Percentiles rank a stretch among this genome's conserved stretches.
Evolutionary conservation across 2,329 filamentous ascomycete species (phyloP).

Genomic region (Fusarium nanum): DNA sequence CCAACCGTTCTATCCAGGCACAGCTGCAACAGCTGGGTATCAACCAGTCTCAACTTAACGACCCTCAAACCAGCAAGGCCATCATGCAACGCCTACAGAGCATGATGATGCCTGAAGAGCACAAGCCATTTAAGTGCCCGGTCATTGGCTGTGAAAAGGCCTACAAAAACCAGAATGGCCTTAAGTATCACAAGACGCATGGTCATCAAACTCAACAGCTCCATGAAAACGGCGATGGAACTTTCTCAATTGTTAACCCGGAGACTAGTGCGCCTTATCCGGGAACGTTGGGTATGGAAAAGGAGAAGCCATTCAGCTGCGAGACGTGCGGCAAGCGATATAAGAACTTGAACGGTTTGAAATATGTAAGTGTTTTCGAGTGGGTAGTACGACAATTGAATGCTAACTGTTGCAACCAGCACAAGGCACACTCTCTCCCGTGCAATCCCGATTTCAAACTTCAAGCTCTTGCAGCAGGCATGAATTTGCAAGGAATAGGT

Average conservation of each 20-base stretch:
- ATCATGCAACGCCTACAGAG: constrained; percentile 68
- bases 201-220: constrained; percentile 97
- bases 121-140: constrained; percentile 97
- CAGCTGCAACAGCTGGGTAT: constrained; percentile 79
- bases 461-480: constrained; percentile 58
- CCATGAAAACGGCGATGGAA: constrained; percentile 95
- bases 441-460: constrained; percentile 84
- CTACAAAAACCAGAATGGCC: constrained; percentile 98
- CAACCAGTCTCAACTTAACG: constrained; percentile 79
- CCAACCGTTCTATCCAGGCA: constrained; percentile 73
- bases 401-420: constrained; percentile 59
- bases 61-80: constrained; percentile 76
- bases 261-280: constrained; percentile 95
- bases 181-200: constrained; percentile 91
- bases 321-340: constrained; percentile 98
- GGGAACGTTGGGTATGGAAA: constrained; percentile 98
- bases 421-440: constrained; percentile 84
- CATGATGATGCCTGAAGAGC: constrained; percentile 84
- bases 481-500: constrained; percentile 57
- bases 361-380: constrained; percentile 74
- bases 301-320: constrained; percentile 98
- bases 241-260: constrained; percentile 97
- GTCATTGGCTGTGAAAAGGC: constrained; percentile 99
- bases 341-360: constrained; percentile 98
- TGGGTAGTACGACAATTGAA: background rate